Base-by-base conservation (phyloP, 169 alveolate genomes). In the Plasmodium berghei region DNA sequence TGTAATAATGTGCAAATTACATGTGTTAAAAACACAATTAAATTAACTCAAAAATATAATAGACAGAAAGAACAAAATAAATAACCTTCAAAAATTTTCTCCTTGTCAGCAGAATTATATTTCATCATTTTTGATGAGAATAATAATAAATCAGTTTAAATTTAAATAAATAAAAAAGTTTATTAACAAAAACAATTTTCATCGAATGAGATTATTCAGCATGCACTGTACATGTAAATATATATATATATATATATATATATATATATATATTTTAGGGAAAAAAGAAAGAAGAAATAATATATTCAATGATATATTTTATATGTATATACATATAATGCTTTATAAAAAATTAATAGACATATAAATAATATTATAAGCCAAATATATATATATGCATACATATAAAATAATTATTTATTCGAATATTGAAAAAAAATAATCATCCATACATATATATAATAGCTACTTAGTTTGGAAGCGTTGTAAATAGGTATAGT, bases 291-390 rank as follows among this genome's bases (percentile, higher is more conserved):
- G 49, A 20, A 1, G 55, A 73, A 24, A 16, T 2, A 9, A 10
- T 5, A n/a, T 45, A 48, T 28, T 18, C 16, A 12, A 9, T 28
- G 16, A 2, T 12, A 34, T 9, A 46, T 28, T 34, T n/a, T 20
- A 61, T 42, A 54, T 74, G 88, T 74, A 74, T 74, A 34, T 61
- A 74, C 88, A 74, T 18, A 46, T 74, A 72, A 54, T 64, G 56
- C 69, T 45, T 34, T 34, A 34, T 34, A 34, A 34, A 34, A 34
- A 34, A 34, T 4, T 34, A 34, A 3, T 34, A 34, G 42, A 34
- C 42, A 34, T 34, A 34, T 34, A 34, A 28, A 34, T 34, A 34
- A 34, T 34, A 34, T 34, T 34, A 34, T 34, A 34, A 34, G 42
- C 42, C 42, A 34, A 34, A 34, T 34, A 34, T 34, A 34, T 34